Base-by-base conservation (phyloP, 345 rosid species). In the Lepidium didymum region DNA sequence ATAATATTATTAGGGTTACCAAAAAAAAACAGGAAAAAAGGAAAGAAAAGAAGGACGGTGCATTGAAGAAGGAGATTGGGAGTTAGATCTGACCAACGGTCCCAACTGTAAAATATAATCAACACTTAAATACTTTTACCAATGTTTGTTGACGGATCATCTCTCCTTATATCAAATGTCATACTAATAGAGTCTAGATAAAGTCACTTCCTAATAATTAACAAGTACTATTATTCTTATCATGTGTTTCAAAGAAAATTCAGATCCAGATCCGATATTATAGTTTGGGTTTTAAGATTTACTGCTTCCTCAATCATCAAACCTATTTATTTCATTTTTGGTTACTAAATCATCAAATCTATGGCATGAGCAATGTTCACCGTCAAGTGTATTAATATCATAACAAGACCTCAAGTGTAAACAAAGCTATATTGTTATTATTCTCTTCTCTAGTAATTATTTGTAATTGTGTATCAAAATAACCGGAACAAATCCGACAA, bases 71-170 rank as follows among this genome's bases (percentile, higher is more conserved):
- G 60, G 53, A 43, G 57, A 44, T 6, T 6, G 43, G 33, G 51
- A 29, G 51, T 62, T 59, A 64, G 67, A 65, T 74, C 42, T 58
- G 51, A 29, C 68, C 73, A 74, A 67, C 73, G 68, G 68, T 44
- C 77, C 77, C 73, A 74, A 74, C 73, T 67, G 56, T 67, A 59
- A 67, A 43, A 25, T 66, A 2, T 66, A 74, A 74, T 19, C 43
- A 60, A 49, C 10, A 44, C 51, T 66, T 41, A 38, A 63, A 18
- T 41, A 29, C 6, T 44, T 3, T 31, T 61, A 54, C 11, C 33
- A 62, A 21, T 62, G 34, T 4, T 43, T 52, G 44, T 54, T 45
- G 36, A 63, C 43, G 51, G 11, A 36, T 38, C 35, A 8, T 31
- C 10, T 49, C 11, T 64, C 19, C 3, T 18, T 56, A 37, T 2